These are phyloP conservation scores for Candida morakotiae DNA, from an alignment of 805 yeast species.

Conservation along the genomic window DNA sequence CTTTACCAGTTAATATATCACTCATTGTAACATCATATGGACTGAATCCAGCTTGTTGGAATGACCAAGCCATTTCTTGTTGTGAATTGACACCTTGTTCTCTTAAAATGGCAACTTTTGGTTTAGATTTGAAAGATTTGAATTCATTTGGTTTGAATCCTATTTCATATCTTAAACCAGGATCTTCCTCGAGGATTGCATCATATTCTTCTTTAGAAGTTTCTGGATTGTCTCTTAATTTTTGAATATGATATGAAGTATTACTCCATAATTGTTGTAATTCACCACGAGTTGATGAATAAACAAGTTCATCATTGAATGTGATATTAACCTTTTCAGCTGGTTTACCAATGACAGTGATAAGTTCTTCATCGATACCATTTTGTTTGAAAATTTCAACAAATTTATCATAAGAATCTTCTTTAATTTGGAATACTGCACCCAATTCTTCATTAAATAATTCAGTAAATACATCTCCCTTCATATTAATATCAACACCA, in stretches of 20 bases:
- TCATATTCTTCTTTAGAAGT: conserved; percentile 84
- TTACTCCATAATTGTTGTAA: conserved; percentile 83
- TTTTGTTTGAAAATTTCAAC: conserved; percentile 48
- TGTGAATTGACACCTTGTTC: conserved; percentile 99
- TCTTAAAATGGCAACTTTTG: conserved; percentile 92
- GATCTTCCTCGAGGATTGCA: conserved; percentile 77
- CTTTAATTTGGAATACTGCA: conserved; percentile 84
- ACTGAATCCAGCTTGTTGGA: conserved; percentile 91
- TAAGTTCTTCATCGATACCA: conserved; percentile 51
- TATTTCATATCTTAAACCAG: conserved; percentile 81
- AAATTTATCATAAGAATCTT: conserved; percentile 52
- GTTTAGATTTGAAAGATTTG: conserved; percentile 39
- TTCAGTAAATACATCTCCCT: conserved; percentile 41
- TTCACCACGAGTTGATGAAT: conserved; percentile 55
- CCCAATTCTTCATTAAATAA: conserved; percentile 94
- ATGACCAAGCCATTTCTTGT: conserved; percentile 97
- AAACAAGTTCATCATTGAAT: conserved; percentile 44
- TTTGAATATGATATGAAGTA: conserved; percentile 87
- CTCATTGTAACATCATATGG: conserved; percentile 97
- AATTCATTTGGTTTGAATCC: conserved; percentile 52
- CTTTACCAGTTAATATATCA: conserved; percentile 73
- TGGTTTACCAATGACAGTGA: conserved; percentile 70
- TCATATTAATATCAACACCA: conserved; percentile 61
- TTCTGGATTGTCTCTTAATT: conserved; percentile 89
- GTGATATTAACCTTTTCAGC: conserved; percentile 42